Evolutionary conservation across 306 rosid species (phyloP), one percentile per base, ranked within the genome.

Genomic region (Vigna nakashimae): DNA sequence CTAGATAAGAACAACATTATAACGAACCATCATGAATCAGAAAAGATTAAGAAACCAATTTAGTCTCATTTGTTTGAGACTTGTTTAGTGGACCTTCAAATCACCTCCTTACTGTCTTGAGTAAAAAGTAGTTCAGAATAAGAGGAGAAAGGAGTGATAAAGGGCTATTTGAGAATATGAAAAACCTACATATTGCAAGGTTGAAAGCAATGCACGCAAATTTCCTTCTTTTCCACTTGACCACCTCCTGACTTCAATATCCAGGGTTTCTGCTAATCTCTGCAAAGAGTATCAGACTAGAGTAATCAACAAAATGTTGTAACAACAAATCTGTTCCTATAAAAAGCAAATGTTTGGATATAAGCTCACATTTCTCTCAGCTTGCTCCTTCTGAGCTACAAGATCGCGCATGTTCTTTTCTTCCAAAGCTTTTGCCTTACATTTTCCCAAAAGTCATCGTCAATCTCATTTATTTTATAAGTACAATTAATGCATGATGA

Each of bases 181-280:
- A 84, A 42, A 76, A 88, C 98, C 67, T 88, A 95, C 99, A 86
- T 95, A 95, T 95, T 95, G 99, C 85, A 95, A 85, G 71, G 99
- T 95, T 50, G 99, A 95, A 70, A 95, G 97, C 75, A 95, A 83
- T 64, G 99, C 98, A 22, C 99, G 99, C 90, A 95, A 79, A 81
- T 95, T 95, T 53, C 99, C 99, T 88, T 95, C 99, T 88, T 95
- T 95, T 80, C 98, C 99, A 71, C 91, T 90, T 67, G 98, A 95
- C 99, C 99, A 95, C 87, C 98, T 89, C 88, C 86, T 88, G 74
- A 95, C 97, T 78, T 95, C 99, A 67, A 98, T 93, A 86, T 91
- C 99, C 76, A 95, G 84, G 73, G 98, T 91, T 85, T 95, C 99
- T 1, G 99, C 94, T 73, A 95, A 76, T 72, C 97, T 91, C 99